Evolutionary conservation across 495 filamentous ascomycete species (phyloP).

Genomic region (Letharia columbiana): DNA sequence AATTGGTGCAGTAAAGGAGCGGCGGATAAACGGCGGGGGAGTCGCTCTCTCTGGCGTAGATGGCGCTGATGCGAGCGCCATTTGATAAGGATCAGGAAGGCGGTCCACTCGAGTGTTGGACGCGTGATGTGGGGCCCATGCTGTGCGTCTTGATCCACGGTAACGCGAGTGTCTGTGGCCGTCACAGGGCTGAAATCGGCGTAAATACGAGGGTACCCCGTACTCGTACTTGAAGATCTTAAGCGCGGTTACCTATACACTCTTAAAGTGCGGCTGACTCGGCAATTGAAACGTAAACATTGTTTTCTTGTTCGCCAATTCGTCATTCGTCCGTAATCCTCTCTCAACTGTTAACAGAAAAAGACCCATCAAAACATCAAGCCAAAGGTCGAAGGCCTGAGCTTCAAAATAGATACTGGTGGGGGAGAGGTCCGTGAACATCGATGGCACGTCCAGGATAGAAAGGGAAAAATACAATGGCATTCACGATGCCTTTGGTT

Average conservation of each 20-base stretch:
- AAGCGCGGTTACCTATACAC: neutral
- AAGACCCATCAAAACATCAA: neutral
- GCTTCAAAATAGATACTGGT: neutral
- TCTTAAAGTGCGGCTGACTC: neutral
- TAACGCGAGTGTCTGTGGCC: neutral
- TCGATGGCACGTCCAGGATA: neutral
- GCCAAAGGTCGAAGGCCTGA: neutral
- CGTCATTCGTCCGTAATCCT: too few species aligned
- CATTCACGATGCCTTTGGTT: conserved; percentile 5
- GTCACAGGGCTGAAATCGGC: neutral
- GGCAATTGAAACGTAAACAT: neutral
- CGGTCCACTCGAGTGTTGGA: neutral
- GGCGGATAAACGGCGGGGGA: conserved; percentile 38
- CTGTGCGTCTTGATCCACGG: neutral
- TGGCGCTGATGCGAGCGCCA: conserved; percentile 27
- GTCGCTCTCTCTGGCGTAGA: conserved; percentile 32
- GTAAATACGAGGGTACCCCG: neutral
- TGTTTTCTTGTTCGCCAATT: neutral
- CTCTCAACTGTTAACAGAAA: neutral
- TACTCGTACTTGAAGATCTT: neutral
- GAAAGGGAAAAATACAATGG: conserved; percentile 2
- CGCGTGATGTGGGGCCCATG: conserved; percentile 8
- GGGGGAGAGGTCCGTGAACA: neutral
- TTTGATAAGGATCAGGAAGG: neutral
- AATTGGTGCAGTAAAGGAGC: conserved; percentile 52